Evolutionary conservation across 495 filamentous ascomycete genomes (phyloP).

Genomic region (Lasiosphaeris hirsuta): DNA sequence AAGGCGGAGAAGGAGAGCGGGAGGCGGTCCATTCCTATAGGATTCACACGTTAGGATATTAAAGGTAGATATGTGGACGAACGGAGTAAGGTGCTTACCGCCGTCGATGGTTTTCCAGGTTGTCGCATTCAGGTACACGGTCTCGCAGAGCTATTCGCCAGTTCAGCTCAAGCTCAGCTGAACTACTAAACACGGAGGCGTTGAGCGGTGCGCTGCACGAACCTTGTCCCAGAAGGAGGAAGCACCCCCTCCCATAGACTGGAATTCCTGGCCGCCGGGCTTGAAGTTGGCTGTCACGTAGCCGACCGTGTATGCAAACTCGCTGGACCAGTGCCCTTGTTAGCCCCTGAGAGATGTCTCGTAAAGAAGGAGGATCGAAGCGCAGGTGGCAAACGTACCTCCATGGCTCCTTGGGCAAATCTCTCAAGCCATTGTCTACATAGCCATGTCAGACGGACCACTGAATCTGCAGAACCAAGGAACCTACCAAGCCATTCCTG

Average conservation of each 20-base stretch:
- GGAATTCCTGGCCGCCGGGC: not conserved
- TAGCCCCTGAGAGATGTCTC: too few relatives aligned
- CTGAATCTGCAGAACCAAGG: not conserved
- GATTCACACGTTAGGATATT: not conserved
- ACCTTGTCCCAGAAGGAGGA: slow-evolving; percentile 8
- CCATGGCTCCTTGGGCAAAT: not conserved
- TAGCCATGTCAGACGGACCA: not conserved
- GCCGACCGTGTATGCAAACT: slow-evolving; percentile 1
- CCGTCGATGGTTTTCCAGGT: slow-evolving; percentile 62
- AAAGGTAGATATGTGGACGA: too few relatives aligned
- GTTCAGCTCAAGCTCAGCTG: not conserved
- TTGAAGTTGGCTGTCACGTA: not conserved
- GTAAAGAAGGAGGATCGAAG: too few relatives aligned
- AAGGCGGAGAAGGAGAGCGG: slow-evolving; percentile 57
- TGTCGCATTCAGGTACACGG: slow-evolving; percentile 56
- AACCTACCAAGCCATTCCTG: slow-evolving; percentile 34
- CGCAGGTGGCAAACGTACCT: not conserved
- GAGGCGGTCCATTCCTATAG: slow-evolving; percentile 44
- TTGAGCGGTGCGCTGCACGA: too few relatives aligned
- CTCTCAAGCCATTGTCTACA: not conserved
- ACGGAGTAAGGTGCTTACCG: slow-evolving; percentile 7
- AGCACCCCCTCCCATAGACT: not conserved
- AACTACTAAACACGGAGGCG: too few relatives aligned
- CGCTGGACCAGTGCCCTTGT: not conserved
- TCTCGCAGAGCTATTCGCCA: slow-evolving; percentile 34